Percentiles rank a stretch among this genome's conserved stretches.
Evolutionary conservation across 192 early-diverging fungal genomes (phyloP).

Genomic region (Umbelopsis sp.): DNA sequence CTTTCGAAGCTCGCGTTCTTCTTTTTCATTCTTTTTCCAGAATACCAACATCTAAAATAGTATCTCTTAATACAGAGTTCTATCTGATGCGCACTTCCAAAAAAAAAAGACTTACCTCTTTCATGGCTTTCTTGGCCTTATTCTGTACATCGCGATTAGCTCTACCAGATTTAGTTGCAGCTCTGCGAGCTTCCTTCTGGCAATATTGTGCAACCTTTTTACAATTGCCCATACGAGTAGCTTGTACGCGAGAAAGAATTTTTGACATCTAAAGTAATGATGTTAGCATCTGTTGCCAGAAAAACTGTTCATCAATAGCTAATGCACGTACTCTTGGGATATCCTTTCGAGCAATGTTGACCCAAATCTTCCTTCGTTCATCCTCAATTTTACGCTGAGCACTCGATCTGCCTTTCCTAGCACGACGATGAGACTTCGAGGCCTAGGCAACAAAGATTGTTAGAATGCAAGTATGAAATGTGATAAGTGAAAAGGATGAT

Average conservation of each 20-base stretch:
- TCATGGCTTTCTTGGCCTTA: constrained; percentile 66
- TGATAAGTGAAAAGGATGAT: too few species aligned
- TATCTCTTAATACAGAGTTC: background rate
- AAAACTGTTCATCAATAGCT: background rate
- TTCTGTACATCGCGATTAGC: constrained; percentile 65
- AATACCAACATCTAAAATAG: constrained; percentile 76
- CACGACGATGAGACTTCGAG: constrained; percentile 7
- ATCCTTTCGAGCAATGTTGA: constrained; percentile 38
- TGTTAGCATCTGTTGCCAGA: background rate
- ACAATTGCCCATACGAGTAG: constrained; percentile 59
- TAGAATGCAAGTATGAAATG: background rate
- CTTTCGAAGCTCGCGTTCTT: constrained; percentile 88
- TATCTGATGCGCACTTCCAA: background rate
- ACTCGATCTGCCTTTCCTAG: constrained; percentile 5
- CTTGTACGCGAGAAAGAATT: constrained; percentile 48
- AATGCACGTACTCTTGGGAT: constrained; percentile 40
- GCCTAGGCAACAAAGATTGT: background rate
- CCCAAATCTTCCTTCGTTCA: constrained; percentile 28
- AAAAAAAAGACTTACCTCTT: constrained; percentile 40
- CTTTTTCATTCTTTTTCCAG: constrained; percentile 91
- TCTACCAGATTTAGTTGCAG: constrained; percentile 51
- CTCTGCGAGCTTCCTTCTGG: constrained; percentile 72
- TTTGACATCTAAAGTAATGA: constrained; percentile 42
- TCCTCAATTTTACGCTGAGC: constrained; percentile 26
- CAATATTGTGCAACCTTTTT: constrained; percentile 72